These are phyloP conservation scores for Bromus sterilis DNA, from an alignment of 176 grass and related monocot genomes.

Conservation along the genomic window DNA sequence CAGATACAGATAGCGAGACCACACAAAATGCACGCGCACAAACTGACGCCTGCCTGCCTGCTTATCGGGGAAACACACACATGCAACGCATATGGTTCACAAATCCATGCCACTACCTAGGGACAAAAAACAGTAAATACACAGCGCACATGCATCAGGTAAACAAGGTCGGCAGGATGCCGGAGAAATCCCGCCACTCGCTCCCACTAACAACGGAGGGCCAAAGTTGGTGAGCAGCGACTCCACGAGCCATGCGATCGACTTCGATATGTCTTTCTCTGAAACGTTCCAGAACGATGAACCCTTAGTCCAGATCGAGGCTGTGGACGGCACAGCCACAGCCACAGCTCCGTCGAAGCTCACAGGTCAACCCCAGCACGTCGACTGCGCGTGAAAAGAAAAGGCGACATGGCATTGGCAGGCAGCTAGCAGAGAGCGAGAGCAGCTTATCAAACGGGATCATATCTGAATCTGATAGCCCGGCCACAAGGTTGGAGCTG, in stretches of 20 bases:
- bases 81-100: background rate
- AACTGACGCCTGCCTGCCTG: background rate
- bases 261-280: background rate
- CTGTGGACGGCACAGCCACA: background rate
- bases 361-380: constrained; percentile 4
- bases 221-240: background rate
- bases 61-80: background rate
- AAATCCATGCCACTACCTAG: background rate
- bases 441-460: background rate
- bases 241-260: background rate
- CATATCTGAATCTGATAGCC: background rate
- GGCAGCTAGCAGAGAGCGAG: background rate
- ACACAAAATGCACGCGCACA: background rate
- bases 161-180: background rate
- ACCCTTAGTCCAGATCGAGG: background rate
- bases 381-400: background rate
- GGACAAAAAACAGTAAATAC: background rate
- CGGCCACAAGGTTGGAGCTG: constrained; percentile 4
- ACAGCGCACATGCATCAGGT: background rate
- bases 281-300: constrained; percentile 30
- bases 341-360: background rate
- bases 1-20: background rate
- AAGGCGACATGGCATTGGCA: too few species aligned
- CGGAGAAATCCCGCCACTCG: background rate
- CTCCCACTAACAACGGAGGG: constrained; percentile 13